Evolutionary conservation across 495 filamentous ascomycete genomes (phyloP), one percentile per base, ranked within the genome.

Genomic region (Trypethelium eluteriae): DNA sequence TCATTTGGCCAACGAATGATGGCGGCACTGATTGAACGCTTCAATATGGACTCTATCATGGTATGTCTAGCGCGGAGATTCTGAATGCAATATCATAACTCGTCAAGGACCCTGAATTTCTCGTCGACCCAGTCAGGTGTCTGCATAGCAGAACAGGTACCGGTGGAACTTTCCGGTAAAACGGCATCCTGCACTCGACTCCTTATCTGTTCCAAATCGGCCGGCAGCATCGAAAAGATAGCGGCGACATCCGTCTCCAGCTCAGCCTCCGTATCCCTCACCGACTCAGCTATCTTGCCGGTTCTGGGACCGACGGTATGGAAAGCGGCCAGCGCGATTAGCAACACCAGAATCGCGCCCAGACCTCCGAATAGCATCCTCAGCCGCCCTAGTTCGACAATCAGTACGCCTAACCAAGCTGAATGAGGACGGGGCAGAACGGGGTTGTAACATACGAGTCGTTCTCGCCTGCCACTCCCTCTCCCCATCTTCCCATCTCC

Each of bases 401-500:
- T 53, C 0, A 12, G 10, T 12, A 53, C 25, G 5, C 5, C 5
- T 14, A 53, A 12, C 49, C 14, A 18, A 11, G 5, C 5, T 2
- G 49, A 53, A 53, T 12, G n/a, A 53, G 25, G 10, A 59, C 18
- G 10, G 49, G 11, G 11, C 0, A 59, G 32, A 35, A 7, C 1
- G 14, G 2, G 36, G 18, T 25, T 1, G 25, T 2, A 10, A 36
- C 53, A 36, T 59, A 59, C 53, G 64, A 69, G 84, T 82, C 1
- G 86, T 86, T 65, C 80, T 83, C 66, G 85, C 85, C 78, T 90
- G 86, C 86, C 86, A 91, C 71, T 90, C 88, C 46, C 73, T 76
- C 70, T 94, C 90, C 39, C 83, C 81, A 62, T 81, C 81, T 75
- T 90, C 90, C 84, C 88, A 91, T 63, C 78, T 78, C 71, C 89